These are phyloP conservation scores for Hemileccinum impolitum DNA, from an alignment of 768 basidiomycete genomes.

Conservation along the genomic window DNA sequence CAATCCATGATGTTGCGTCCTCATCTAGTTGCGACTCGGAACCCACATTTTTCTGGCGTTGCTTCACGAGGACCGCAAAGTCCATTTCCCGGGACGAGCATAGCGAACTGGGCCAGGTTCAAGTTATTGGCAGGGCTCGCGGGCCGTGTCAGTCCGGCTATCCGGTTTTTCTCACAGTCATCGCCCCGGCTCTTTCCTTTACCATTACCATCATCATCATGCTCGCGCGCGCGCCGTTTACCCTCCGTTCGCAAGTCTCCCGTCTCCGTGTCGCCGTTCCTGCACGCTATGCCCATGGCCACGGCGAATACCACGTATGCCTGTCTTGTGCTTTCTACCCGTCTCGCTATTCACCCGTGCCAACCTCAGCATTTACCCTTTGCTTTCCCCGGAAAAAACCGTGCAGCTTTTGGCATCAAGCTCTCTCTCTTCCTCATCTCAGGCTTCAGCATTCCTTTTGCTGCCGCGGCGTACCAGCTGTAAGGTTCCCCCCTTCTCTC, in stretches of 20 bases:
- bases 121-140: no score
- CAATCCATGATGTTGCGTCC: no score
- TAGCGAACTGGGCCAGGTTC: no score
- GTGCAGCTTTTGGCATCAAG: slow-evolving; percentile 39
- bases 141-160: no score
- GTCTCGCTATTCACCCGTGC: background rate
- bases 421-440: slow-evolving; percentile 37
- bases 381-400: slow-evolving; percentile 49
- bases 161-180: slow-evolving; percentile 18
- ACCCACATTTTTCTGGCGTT: no score
- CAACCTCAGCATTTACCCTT: slow-evolving; percentile 52
- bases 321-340: background rate
- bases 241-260: slow-evolving; percentile 37
- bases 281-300: slow-evolving; percentile 47
- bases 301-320: slow-evolving; percentile 51
- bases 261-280: slow-evolving; percentile 26
- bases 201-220: slow-evolving; percentile 26
- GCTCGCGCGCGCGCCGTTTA: slow-evolving; percentile 43
- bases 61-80: no score
- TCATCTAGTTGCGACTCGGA: background rate
- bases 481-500: slow-evolving; percentile 34
- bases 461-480: slow-evolving; percentile 62
- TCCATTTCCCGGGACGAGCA: no score
- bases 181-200: slow-evolving; percentile 14
- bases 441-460: slow-evolving; percentile 68